Evolutionary conservation across 2,329 filamentous ascomycete species (phyloP), one percentile per base, ranked within the genome.

Genomic region (Stromatinia cepivora): DNA sequence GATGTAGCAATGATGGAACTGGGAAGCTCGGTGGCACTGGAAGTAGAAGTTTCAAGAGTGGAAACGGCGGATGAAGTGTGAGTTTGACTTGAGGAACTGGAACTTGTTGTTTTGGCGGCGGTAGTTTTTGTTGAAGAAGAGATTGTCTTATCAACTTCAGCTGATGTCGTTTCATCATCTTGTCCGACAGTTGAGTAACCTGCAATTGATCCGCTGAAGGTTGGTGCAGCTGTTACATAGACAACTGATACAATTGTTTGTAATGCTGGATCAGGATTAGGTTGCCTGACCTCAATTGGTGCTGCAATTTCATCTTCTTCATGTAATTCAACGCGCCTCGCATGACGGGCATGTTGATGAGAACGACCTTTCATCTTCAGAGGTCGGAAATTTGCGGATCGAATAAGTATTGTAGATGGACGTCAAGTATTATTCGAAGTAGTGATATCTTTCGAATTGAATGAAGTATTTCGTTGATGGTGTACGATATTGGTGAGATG

Each of bases 191-290:
- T 85, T 20, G 79, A 79, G 73, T 82, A 85, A 70, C 83, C 83
- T 68, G 79, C 84, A 70, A 85, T 79, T 2, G 80, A 79, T 36
- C 84, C 85, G 22, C 80, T 78, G 72, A 86, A 88, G 52, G 85
- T 87, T 67, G 83, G 80, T 31, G 81, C 74, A 42, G 83, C 80
- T 0, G 85, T 87, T 58, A 86, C 80, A 76, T 86, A 85, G 54
- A 87, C 81, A 53, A 84, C 77, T 0, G 79, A 79, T 15, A 82
- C 76, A 62, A 81, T 74, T 3, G 80, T 82, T 25, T 74, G 66
- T 13, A 48, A n/a, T 50, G 59, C 45, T 65, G 59, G 59, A 4
- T 54, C 67, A 63, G 67, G 66, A n/a, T 48, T 45, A 9, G 58
- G 39, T 25, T 71, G 25, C n/a, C 62, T 46, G 46, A 67, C n/a